Percentiles rank a stretch among this genome's conserved stretches.
phyloP scores from a whole-genome alignment of 352 stramenopile species.

The Globisporangium barbulae region DNA sequence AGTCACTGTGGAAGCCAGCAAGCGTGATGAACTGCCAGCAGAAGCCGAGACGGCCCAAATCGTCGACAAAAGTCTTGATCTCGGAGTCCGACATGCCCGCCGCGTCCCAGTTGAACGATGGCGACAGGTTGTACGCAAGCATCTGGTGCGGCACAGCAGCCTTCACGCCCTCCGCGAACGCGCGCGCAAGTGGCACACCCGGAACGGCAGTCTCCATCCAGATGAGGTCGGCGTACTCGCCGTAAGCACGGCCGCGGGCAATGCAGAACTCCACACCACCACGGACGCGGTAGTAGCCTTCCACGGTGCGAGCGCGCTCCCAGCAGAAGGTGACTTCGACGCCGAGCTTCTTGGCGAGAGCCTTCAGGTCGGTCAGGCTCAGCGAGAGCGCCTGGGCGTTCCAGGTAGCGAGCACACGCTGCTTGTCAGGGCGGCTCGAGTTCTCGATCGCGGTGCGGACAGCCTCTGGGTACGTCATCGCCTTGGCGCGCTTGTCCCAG shows the following conservation, averaged over 20 bases:
- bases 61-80: constrained; percentile 94
- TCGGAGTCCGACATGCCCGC: constrained; percentile 94
- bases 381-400: constrained; percentile 77
- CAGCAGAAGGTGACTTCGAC: constrained; percentile 93
- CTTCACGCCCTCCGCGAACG: constrained; percentile 94
- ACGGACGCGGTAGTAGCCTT: constrained; percentile 97
- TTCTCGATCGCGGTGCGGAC: constrained; percentile 80
- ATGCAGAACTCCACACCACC: constrained; percentile 97
- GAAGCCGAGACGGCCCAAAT: constrained; percentile 94
- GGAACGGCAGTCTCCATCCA: constrained; percentile 98
- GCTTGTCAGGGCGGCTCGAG: constrained; percentile 55
- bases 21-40: constrained; percentile 99
- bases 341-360: constrained; percentile 71
- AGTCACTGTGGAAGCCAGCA: constrained; percentile 97
- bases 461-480: constrained; percentile 96
- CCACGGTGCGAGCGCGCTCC: constrained; percentile 94
- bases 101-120: constrained; percentile 98
- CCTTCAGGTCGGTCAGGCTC: constrained; percentile 73
- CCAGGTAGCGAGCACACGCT: constrained; percentile 69
- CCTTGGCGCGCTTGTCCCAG: constrained; percentile 91
- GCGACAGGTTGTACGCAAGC: constrained; percentile 98
- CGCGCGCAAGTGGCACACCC: constrained; percentile 91
- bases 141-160: constrained; percentile 93
- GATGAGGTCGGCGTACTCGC: constrained; percentile 95
- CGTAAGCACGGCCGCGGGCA: constrained; percentile 93